Evolutionary conservation across 495 filamentous ascomycete species (phyloP).

Genomic region (Aspergillus homomorphus): DNA sequence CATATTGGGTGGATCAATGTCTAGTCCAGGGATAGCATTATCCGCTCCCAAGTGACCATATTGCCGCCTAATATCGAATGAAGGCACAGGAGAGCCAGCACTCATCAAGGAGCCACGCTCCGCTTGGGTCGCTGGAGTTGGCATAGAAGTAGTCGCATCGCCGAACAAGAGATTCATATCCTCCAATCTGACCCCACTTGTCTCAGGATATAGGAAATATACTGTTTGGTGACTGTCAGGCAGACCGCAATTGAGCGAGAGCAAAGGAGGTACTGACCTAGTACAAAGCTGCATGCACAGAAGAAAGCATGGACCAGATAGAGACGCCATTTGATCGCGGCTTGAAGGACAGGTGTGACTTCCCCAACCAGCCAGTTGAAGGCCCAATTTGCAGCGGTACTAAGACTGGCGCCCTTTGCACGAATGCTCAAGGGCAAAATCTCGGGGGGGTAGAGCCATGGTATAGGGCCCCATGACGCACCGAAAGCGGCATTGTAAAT

Average conservation of each 20-base stretch:
- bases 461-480: conserved; percentile 98
- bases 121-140: conserved; percentile 63
- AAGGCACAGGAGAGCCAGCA: conserved; percentile 70
- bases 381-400: conserved; percentile 95
- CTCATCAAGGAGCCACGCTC: conserved; percentile 75
- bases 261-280: conserved; percentile 63
- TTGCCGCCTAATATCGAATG: conserved; percentile 65
- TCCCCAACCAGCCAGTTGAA: conserved; percentile 98
- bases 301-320: conserved; percentile 97
- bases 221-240: conserved; percentile 53
- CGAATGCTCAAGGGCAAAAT: conserved; percentile 95
- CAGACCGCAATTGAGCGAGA: neutral
- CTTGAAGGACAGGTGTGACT: conserved; percentile 89
- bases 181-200: conserved; percentile 88
- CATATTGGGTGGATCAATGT: conserved; percentile 66
- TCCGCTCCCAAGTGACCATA: conserved; percentile 51
- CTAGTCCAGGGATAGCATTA: conserved; percentile 66
- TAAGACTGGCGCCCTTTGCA: conserved; percentile 95
- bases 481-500: conserved; percentile 98
- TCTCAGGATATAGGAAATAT: conserved; percentile 96
- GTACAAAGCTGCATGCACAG: conserved; percentile 91
- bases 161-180: conserved; percentile 94
- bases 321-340: conserved; percentile 84
- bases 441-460: conserved; percentile 97
- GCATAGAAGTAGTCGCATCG: conserved; percentile 77